These are phyloP conservation scores for Udeniomyces megalosporus DNA, from an alignment of 768 basidiomycete species.

Conservation along the genomic window DNA sequence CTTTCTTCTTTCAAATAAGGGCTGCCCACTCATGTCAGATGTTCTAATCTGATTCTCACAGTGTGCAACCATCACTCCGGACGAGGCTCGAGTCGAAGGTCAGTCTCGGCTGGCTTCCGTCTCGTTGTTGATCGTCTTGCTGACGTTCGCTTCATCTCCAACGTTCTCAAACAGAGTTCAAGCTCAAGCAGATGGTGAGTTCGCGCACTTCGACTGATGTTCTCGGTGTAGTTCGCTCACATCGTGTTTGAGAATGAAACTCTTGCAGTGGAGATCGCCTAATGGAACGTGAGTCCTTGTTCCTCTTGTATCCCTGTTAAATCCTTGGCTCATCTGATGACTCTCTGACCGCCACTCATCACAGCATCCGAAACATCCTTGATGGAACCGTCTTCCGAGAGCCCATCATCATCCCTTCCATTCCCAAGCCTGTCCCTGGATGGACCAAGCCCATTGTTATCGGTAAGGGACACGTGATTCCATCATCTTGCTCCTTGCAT, in stretches of 20 bases:
- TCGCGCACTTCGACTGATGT: conserved; percentile 43
- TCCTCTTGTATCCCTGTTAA: conserved; percentile 33
- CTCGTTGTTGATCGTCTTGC: neutral
- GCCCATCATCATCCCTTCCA: conserved; percentile 78
- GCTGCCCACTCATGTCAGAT: too few relatives aligned
- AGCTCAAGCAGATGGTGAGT: conserved; percentile 73
- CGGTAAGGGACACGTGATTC: too few relatives aligned
- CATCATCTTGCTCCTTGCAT: too few relatives aligned
- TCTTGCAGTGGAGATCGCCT: conserved; percentile 46
- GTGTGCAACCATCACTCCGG: conserved; percentile 97
- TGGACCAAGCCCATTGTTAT: conserved; percentile 95
- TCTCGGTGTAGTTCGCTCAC: neutral
- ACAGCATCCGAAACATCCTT: conserved; percentile 89
- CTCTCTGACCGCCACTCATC: neutral
- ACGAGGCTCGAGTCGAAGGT: conserved; percentile 72
- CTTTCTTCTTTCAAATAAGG: too few relatives aligned
- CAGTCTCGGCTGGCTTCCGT: neutral
- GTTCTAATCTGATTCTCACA: too few relatives aligned
- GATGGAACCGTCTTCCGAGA: conserved; percentile 98
- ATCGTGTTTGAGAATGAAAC: neutral
- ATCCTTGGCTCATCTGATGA: neutral
- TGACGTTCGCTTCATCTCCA: neutral
- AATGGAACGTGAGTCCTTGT: too few relatives aligned
- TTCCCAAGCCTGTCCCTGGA: conserved; percentile 87
- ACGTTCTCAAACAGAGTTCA: conserved; percentile 48